A percentile compares a stretch with the other conserved stretches of the same genome.
Evolutionary conservation across 805 yeast species (phyloP).

Genomic region (Wickerhamomyces canadensis): DNA sequence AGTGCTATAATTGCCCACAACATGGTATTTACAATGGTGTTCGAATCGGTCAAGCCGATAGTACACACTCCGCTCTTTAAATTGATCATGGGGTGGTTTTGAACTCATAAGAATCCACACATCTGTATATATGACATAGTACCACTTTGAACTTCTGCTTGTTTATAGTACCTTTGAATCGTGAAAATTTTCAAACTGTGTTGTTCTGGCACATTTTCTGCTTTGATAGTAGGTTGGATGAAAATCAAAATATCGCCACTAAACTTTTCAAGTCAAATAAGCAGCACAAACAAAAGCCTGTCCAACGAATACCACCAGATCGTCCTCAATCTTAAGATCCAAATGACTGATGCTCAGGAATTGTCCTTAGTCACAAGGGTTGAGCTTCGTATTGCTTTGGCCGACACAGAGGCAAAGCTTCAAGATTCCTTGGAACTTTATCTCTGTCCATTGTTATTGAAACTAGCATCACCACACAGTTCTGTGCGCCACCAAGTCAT

Average conservation of each 20-base stretch:
- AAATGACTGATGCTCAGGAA: constrained; percentile 41
- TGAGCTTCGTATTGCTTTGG: constrained; percentile 75
- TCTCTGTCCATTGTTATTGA: constrained; percentile 72
- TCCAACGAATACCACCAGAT: neutral
- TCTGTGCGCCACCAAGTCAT: constrained; percentile 64
- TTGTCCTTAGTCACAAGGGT: constrained; percentile 64
- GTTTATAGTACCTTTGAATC: too few species aligned
- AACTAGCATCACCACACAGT: constrained; percentile 65
- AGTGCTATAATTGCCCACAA: constrained; percentile 17
- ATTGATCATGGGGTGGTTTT: too few species aligned
- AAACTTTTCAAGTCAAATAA: neutral
- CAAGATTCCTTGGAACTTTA: constrained; percentile 55
- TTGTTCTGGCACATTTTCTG: too few species aligned
- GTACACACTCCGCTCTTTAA: too few species aligned
- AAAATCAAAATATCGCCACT: neutral
- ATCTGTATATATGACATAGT: too few species aligned
- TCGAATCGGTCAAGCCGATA: neutral
- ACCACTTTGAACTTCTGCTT: too few species aligned
- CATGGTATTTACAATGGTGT: constrained; percentile 20
- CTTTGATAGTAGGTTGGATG: too few species aligned
- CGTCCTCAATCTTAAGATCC: too few species aligned
- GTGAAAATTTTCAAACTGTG: too few species aligned
- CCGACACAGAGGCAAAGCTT: constrained; percentile 61
- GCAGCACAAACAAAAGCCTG: too few species aligned
- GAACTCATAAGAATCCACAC: too few species aligned